Base-by-base conservation (phyloP, 805 yeast genomes). In the Saccharomycopsis capsularis region DNA sequence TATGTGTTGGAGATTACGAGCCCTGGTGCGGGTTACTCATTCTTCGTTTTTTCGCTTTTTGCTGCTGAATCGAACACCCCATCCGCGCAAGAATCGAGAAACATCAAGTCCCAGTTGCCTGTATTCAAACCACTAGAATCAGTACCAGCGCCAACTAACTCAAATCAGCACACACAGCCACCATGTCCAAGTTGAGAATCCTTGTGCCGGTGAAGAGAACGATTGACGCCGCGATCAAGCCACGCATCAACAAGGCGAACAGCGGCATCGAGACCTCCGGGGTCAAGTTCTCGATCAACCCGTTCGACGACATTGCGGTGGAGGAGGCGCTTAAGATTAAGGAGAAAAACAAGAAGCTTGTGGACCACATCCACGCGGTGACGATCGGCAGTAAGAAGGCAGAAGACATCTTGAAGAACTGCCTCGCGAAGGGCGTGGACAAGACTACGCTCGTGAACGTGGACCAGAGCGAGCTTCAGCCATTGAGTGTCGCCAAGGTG, bases 231-330 rank as follows among this genome's bases (percentile, higher is more conserved):
- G 96, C 96, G 15, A 76, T 90, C 59, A 85, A 85, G 67, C 99
- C 99, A 42, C 76, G 97, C 60, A 82, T 91, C 66, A 89, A 89
- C 72, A 81, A 86, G 65, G 70, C 95, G 13, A 80, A 79, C 43
- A 82, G 88, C 9, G 95, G 93, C 4, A 80, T 85, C 44, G 96
- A 89, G 58, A 79, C 91, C 48, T 78, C 84, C 55, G 97, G 96
- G 50, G 86, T 87, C 57, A 91, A 91, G 69, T 89, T 83, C 72
- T 78, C 88, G 61, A 87, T 91, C 65, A 93, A 93, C 65, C 99
- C 99, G 49, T 93, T 93, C 67, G 93, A 95, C 68, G 99, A 93
- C 68, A 93, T 93, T 63, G 99, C 99, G 6, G 79, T 93, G 46
- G 99, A 93, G 68, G 99, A 93, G 66, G 95, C 98, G 0, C 70